A percentile compares a stretch with the other conserved stretches of the same genome.
Conservation (phyloP, 768 basidiomycete genomes). For the Leucogyrophana mollusca region DNA sequence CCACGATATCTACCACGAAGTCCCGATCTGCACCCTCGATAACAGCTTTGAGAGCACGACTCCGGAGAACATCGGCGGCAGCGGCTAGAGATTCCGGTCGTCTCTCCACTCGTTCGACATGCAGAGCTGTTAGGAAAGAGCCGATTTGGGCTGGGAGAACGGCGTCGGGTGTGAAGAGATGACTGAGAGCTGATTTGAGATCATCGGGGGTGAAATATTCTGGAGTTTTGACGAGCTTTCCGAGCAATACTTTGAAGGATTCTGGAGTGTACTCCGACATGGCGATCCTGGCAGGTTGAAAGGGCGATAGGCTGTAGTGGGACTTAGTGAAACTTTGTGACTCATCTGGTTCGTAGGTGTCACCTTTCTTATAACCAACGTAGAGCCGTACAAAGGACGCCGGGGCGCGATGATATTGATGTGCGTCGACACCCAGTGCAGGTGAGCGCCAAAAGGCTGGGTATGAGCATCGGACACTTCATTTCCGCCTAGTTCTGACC, state of each 20-base stretch:
- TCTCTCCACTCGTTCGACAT: slow-evolving; percentile 75
- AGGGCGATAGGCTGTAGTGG: background rate
- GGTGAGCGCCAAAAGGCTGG: too few species aligned
- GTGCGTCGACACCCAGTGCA: too few species aligned
- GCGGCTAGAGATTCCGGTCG: slow-evolving; percentile 75
- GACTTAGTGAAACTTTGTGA: too few species aligned
- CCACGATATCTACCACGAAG: slow-evolving; percentile 56
- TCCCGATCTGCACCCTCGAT: slow-evolving; percentile 62
- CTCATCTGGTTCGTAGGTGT: too few species aligned
- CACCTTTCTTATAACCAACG: too few species aligned
- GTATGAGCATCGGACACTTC: too few species aligned
- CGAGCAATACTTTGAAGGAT: slow-evolving; percentile 75
- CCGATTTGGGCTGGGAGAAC: slow-evolving; percentile 78
- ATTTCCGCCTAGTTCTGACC: too few species aligned
- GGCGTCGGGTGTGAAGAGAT: slow-evolving; percentile 65
- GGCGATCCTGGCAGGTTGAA: background rate
- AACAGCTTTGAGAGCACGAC: slow-evolving; percentile 61
- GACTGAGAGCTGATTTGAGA: slow-evolving; percentile 68
- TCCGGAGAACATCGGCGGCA: slow-evolving; percentile 71
- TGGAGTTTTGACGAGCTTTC: slow-evolving; percentile 76
- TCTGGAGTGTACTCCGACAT: slow-evolving; percentile 36
- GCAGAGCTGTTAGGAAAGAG: slow-evolving; percentile 85
- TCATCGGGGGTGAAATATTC: slow-evolving; percentile 81
- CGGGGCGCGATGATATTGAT: too few species aligned
- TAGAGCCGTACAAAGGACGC: too few species aligned